Conservation (phyloP, 495 filamentous ascomycete genomes). For the Penicillium ochrochloron region DNA sequence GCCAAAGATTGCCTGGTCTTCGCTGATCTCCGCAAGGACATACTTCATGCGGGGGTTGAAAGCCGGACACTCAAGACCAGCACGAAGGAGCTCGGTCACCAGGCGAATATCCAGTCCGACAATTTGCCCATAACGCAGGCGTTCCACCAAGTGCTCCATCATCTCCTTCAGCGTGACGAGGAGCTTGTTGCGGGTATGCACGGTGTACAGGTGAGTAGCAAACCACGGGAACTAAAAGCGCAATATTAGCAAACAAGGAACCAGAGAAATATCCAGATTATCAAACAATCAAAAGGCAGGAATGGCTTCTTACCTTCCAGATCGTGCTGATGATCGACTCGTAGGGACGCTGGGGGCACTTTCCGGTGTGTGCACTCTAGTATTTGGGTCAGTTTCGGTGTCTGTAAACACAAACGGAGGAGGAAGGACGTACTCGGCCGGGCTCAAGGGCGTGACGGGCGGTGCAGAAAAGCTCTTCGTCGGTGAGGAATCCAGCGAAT, state of each 20-base stretch:
- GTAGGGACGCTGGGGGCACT: constrained; percentile 72
- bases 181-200: constrained; percentile 63
- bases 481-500: constrained; percentile 71
- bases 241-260: constrained; percentile 3
- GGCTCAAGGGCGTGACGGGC: constrained; percentile 71
- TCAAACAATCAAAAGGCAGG: neutral
- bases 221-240: constrained; percentile 68
- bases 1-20: constrained; percentile 16
- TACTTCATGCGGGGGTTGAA: constrained; percentile 65
- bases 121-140: constrained; percentile 36
- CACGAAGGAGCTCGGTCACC: constrained; percentile 59
- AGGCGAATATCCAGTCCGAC: constrained; percentile 58
- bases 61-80: constrained; percentile 63
- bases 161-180: constrained; percentile 40
- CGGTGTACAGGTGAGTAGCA: constrained; percentile 61
- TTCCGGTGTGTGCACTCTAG: constrained; percentile 66
- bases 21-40: constrained; percentile 29
- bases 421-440: constrained; percentile 59
- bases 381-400: constrained; percentile 16
- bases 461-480: constrained; percentile 71
- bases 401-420: constrained; percentile 6
- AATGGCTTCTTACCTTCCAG: constrained; percentile 57
- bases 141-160: constrained; percentile 48
- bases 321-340: constrained; percentile 78
- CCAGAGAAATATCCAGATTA: neutral